A percentile compares a stretch with the other conserved stretches of the same genome.
These are phyloP conservation scores for Physcomitrium patens DNA, from an alignment of 225 moss, liverwort and hornwort species.

Conservation along the genomic window DNA sequence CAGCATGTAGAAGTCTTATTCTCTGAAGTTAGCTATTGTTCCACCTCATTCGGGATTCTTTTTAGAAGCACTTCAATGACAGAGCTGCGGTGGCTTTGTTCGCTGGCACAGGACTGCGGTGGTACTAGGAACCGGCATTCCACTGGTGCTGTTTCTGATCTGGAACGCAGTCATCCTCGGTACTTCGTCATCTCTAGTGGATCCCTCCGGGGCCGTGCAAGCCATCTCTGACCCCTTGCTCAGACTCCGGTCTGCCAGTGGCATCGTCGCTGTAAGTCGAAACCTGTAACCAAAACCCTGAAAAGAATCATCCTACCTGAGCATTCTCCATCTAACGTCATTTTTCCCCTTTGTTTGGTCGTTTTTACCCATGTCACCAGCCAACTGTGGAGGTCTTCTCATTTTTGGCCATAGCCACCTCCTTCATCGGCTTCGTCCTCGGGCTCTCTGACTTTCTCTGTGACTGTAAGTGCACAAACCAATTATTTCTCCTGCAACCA, in stretches of 20 bases:
- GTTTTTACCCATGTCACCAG: conserved; percentile 42
- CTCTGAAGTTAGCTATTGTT: too few relatives aligned
- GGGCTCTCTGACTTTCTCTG: conserved; percentile 88
- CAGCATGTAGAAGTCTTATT: too few relatives aligned
- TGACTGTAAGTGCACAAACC: conserved; percentile 62
- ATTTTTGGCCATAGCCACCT: conserved; percentile 90
- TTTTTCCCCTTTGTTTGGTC: neutral
- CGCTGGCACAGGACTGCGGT: conserved; percentile 69
- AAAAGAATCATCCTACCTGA: neutral
- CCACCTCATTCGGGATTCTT: too few relatives aligned
- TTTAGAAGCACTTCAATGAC: conserved; percentile 12
- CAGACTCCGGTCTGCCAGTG: conserved; percentile 67
- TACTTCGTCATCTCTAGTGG: conserved; percentile 56
- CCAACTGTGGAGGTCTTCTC: conserved; percentile 88
- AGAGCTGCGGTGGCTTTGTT: neutral
- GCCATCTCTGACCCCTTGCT: conserved; percentile 70
- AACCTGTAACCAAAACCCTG: neutral
- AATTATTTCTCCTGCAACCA: neutral
- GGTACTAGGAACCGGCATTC: conserved; percentile 85
- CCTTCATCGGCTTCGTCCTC: conserved; percentile 95
- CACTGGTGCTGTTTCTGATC: conserved; percentile 79
- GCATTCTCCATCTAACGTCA: neutral
- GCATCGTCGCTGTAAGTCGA: conserved; percentile 77
- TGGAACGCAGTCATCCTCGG: conserved; percentile 99
- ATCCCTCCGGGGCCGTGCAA: conserved; percentile 52